Conservation (phyloP, 1,139 yeast species). For the Scheffersomyces illinoinensis region DNA sequence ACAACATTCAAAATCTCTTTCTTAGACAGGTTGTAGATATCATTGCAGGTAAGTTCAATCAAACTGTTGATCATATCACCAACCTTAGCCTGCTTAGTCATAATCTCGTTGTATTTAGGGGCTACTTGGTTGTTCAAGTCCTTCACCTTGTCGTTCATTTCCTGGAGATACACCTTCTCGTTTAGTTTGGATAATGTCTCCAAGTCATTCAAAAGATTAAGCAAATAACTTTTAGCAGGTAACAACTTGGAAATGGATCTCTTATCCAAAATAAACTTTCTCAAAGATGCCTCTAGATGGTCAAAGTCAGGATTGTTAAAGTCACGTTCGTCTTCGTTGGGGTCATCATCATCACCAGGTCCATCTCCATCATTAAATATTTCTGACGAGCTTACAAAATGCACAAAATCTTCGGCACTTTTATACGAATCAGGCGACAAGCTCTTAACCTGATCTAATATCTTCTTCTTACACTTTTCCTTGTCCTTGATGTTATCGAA, state of each 20-base stretch:
- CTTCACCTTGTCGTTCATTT: conserved; percentile 41
- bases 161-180: conserved; percentile 52
- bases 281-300: conserved; percentile 76
- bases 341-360: conserved; percentile 31
- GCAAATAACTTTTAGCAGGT: conserved; percentile 86
- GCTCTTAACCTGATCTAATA: conserved; percentile 82
- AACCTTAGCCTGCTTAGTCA: conserved; percentile 53
- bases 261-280: conserved; percentile 86
- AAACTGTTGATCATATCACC: conserved; percentile 61
- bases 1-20: conserved; percentile 55
- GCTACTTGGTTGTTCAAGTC: conserved; percentile 53
- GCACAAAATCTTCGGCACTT: conserved; percentile 87
- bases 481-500: conserved; percentile 85
- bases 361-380: conserved; percentile 31
- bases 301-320: conserved; percentile 67
- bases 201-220: conserved; percentile 70
- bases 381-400: conserved; percentile 75
- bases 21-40: conserved; percentile 63
- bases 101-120: conserved; percentile 62
- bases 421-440: conserved; percentile 91
- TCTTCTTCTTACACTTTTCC: conserved; percentile 71
- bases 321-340: conserved; percentile 15
- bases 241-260: conserved; percentile 84
- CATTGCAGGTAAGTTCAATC: conserved; percentile 61
- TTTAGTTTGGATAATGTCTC: conserved; percentile 61